Conservation (phyloP, 1,139 yeast species). For the Scheffersomyces cryptocercus region DNA sequence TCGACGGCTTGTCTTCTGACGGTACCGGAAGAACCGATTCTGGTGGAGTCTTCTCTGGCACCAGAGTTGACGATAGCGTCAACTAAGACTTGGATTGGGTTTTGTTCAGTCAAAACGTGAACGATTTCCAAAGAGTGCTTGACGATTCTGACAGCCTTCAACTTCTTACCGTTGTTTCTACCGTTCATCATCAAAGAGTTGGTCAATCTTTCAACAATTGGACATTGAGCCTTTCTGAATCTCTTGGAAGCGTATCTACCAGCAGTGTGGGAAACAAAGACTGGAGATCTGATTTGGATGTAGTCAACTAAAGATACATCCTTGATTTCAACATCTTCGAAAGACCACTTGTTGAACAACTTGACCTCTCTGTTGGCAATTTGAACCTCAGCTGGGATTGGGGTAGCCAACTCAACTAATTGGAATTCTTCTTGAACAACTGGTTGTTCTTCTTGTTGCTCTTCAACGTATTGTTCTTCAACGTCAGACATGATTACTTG, state of each 20-base stretch:
- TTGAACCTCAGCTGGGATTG: slow-evolving; percentile 96
- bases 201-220: slow-evolving; percentile 98
- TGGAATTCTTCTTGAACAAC: slow-evolving; percentile 73
- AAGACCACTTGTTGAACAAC: slow-evolving; percentile 99
- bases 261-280: slow-evolving; percentile 98
- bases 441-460: slow-evolving; percentile 59
- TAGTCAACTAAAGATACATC: slow-evolving; percentile 98
- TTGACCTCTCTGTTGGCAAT: slow-evolving; percentile 95
- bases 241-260: slow-evolving; percentile 99
- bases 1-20: slow-evolving; percentile 99
- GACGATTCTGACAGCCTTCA: slow-evolving; percentile 99
- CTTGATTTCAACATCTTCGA: slow-evolving; percentile 95
- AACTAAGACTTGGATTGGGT: slow-evolving; percentile 99
- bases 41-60: slow-evolving; percentile 99
- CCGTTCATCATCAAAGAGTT: slow-evolving; percentile 99
- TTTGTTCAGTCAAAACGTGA: slow-evolving; percentile 96
- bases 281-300: slow-evolving; percentile 97
- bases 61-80: slow-evolving; percentile 99
- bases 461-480: slow-evolving; percentile 52
- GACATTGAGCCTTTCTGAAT: slow-evolving; percentile 99
- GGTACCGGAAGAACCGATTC: slow-evolving; percentile 99
- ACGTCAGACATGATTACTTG: slow-evolving; percentile 49
- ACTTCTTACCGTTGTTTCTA: slow-evolving; percentile 99
- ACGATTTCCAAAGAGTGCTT: slow-evolving; percentile 99
- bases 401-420: slow-evolving; percentile 85